These are phyloP conservation scores for Mycena rebaudengoi DNA, from an alignment of 768 basidiomycete species.

Conservation along the genomic window DNA sequence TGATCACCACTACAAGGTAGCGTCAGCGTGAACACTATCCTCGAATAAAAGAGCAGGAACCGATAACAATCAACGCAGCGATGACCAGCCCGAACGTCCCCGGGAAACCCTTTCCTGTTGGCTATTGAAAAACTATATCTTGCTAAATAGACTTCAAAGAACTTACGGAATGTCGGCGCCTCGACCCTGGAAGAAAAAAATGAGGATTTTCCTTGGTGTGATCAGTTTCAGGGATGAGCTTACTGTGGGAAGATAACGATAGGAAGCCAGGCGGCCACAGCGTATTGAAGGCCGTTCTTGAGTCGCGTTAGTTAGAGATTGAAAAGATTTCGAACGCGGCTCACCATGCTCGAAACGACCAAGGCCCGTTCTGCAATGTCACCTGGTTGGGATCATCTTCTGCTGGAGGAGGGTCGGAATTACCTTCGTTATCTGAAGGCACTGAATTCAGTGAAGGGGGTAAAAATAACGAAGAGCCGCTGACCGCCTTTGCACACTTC, in stretches of 20 bases:
- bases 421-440: slow-evolving; percentile 36
- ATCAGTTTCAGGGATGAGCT: background rate
- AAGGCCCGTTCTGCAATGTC: slow-evolving; percentile 30
- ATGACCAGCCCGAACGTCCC: slow-evolving; percentile 36
- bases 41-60: slow-evolving; percentile 5
- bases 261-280: slow-evolving; percentile 36
- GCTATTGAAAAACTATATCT: background rate
- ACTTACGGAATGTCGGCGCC: slow-evolving; percentile 24
- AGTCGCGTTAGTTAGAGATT: background rate
- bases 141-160: background rate
- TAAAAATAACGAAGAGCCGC: no score
- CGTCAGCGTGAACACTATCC: background rate
- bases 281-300: slow-evolving; percentile 34
- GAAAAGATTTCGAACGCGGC: background rate
- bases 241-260: slow-evolving; percentile 38
- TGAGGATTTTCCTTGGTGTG: background rate
- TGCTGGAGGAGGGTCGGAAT: background rate
- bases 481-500: slow-evolving; percentile 27
- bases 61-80: slow-evolving; percentile 30
- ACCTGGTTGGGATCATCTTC: background rate
- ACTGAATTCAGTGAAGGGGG: no score
- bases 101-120: slow-evolving; percentile 32
- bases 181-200: slow-evolving; percentile 1
- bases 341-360: slow-evolving; percentile 32
- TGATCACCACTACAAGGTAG: slow-evolving; percentile 29